Percentiles rank a stretch among this genome's conserved stretches.
Evolutionary conservation across 805 yeast genomes (phyloP).

Genomic region (Zygotorulaspora chibaensis): DNA sequence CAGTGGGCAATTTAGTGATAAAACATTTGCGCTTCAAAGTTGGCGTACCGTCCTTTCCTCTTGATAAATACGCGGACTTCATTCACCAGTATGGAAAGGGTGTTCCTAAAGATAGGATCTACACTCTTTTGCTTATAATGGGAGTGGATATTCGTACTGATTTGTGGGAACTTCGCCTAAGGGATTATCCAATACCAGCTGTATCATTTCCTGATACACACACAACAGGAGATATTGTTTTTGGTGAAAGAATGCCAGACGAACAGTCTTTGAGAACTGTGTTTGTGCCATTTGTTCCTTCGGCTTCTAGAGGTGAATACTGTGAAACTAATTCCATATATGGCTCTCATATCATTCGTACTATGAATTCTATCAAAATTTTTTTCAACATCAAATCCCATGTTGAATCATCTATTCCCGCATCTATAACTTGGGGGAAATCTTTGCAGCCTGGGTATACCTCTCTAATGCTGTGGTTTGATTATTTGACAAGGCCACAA

Average conservation of each 20-base stretch:
- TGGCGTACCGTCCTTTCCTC: conserved; percentile 33
- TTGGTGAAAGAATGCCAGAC: conserved; percentile 52
- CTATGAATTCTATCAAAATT: conserved; percentile 59
- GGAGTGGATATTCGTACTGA: conserved; percentile 43
- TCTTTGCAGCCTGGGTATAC: conserved; percentile 57
- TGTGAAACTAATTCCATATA: conserved; percentile 45
- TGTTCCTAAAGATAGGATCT: conserved; percentile 49
- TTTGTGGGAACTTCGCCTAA: conserved; percentile 41
- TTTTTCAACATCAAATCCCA: conserved; percentile 46
- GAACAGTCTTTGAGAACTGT: conserved; percentile 44
- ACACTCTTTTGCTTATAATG: conserved; percentile 53
- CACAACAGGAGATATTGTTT: conserved; percentile 47
- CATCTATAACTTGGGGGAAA: conserved; percentile 60
- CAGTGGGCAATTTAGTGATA: conserved; percentile 27
- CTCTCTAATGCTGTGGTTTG: conserved; percentile 61
- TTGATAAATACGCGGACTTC: conserved; percentile 32
- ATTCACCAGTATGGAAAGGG: conserved; percentile 42
- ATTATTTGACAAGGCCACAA: conserved; percentile 65
- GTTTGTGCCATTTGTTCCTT: conserved; percentile 57
- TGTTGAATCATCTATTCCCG: conserved; percentile 44
- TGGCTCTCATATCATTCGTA: conserved; percentile 54
- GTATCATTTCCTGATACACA: conserved; percentile 42
- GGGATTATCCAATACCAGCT: conserved; percentile 57
- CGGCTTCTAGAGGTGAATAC: conserved; percentile 35
- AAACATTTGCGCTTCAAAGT: conserved; percentile 24